A percentile compares a stretch with the other conserved stretches of the same genome.
phyloP scores from a whole-genome alignment of 768 basidiomycete species.

The Tulasnella sp. region DNA sequence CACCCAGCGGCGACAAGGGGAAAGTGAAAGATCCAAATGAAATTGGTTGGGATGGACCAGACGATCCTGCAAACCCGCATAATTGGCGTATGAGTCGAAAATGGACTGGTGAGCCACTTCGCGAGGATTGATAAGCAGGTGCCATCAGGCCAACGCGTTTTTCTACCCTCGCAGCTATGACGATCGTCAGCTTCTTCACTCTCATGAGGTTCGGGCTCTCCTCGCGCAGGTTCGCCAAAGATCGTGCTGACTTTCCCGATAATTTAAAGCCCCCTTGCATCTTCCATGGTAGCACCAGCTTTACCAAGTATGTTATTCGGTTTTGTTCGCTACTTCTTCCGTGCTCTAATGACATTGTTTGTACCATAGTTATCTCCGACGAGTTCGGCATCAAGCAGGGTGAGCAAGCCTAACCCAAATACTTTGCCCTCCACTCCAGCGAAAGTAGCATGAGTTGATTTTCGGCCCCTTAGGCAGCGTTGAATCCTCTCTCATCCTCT shows the following conservation, averaged over 20 bases:
- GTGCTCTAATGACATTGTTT: no score
- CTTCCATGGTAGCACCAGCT: slow-evolving; percentile 67
- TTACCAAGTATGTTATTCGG: background rate
- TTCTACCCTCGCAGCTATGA: no score
- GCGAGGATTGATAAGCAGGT: no score
- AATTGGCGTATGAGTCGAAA: slow-evolving; percentile 31
- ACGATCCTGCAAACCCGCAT: slow-evolving; percentile 49
- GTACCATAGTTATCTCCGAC: slow-evolving; percentile 33
- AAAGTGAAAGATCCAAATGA: slow-evolving; percentile 22
- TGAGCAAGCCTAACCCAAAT: background rate
- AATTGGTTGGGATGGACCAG: slow-evolving; percentile 55
- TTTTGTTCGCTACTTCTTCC: background rate
- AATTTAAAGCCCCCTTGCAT: slow-evolving; percentile 43
- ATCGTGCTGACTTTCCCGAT: background rate
- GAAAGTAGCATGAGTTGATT: background rate
- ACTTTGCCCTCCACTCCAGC: background rate
- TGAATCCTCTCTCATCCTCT: slow-evolving; percentile 46
- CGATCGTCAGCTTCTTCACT: slow-evolving; percentile 56
- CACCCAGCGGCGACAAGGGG: no score
- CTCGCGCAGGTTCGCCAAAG: background rate
- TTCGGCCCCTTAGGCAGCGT: slow-evolving; percentile 26
- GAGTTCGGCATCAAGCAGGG: slow-evolving; percentile 42
- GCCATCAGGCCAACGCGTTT: no score
- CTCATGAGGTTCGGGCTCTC: slow-evolving; percentile 37
- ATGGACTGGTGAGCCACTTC: background rate